These are phyloP conservation scores for Wickerhamiella occidentalis DNA, from an alignment of 805 yeast species.

Conservation along the genomic window DNA sequence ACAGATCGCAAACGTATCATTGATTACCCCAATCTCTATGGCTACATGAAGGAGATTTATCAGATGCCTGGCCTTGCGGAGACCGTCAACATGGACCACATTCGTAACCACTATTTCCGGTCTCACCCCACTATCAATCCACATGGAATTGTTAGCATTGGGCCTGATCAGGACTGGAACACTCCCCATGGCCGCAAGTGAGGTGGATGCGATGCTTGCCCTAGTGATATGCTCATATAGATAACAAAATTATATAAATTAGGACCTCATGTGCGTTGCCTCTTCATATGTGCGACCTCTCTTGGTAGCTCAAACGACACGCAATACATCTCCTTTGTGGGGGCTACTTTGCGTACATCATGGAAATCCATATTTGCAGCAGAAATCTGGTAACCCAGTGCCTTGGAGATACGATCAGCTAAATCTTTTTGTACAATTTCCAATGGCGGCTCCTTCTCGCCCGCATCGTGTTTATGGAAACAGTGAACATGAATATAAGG, in stretches of 20 bases:
- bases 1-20: slow-evolving; percentile 69
- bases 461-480: slow-evolving; percentile 76
- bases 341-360: slow-evolving; percentile 86
- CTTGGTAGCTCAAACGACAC: slow-evolving; percentile 54
- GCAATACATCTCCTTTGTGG: slow-evolving; percentile 94
- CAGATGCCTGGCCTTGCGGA: slow-evolving; percentile 53
- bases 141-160: slow-evolving; percentile 68
- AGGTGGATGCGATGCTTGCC: too few relatives aligned
- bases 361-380: slow-evolving; percentile 50
- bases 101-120: slow-evolving; percentile 82
- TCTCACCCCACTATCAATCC: slow-evolving; percentile 77
- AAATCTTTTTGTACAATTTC: slow-evolving; percentile 60
- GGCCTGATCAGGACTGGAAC: slow-evolving; percentile 42
- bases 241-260: too few relatives aligned
- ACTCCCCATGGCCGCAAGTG: slow-evolving; percentile 19
- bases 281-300: slow-evolving; percentile 28
- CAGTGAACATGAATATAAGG: slow-evolving; percentile 84
- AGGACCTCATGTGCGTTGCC: not conserved
- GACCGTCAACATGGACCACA: slow-evolving; percentile 81
- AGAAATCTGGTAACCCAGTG: slow-evolving; percentile 36
- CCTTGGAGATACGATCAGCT: slow-evolving; percentile 39
- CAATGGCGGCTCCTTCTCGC: slow-evolving; percentile 56
- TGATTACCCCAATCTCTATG: slow-evolving; percentile 66
- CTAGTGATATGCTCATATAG: too few relatives aligned
- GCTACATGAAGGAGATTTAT: slow-evolving; percentile 73